Base-by-base conservation (phyloP, 2,329 filamentous ascomycete species). In the Fusarium begoniae region DNA sequence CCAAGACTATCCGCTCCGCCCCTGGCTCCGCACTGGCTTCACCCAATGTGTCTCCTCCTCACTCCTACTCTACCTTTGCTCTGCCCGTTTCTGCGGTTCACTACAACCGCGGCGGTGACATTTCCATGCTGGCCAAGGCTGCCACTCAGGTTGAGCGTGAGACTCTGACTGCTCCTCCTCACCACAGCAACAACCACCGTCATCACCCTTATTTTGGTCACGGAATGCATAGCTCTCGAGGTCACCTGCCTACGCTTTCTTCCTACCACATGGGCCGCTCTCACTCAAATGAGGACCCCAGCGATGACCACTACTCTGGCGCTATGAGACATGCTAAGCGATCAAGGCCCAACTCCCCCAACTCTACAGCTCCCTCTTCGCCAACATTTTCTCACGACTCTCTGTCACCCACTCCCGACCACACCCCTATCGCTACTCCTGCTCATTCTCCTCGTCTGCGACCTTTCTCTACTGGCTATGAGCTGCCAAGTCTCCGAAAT, bases 361-460 rank as follows among this genome's bases (percentile, higher is more conserved):
- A 97, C 84, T 98, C 95, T 14, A 98, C 96, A 5, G 96, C 96
- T 54, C 96, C 96, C 26, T 97, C 96, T 32, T 98, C 96, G 38
- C 96, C 96, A 32, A 98, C 95, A 8, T 98, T 98, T 82, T 98
- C 96, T 5, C 95, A 98, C 84, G 95, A 98, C 83, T 98, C 96
- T 17, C 89, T 96, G 53, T 98, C 96, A 15, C 96, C 96, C 9
- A 99, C 96, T 4, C 96, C 96, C 17, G 96, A 98, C 80, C 95
- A 98, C 86, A 98, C 96, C n/a, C 96, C 96, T n/a, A 91, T 98
- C 63, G 96, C 95, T 35, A 99, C 96, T 10, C 96, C 96, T 9
- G 96, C 95, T 48, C 96, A 98, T 83, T 98, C 95, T 24, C 96
- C 96, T 58, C 94, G 96, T 48, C 88, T 99, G 76, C 90, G 95